These are phyloP conservation scores for Tulasnella sp. DNA, from an alignment of 768 basidiomycete genomes.

Conservation along the genomic window DNA sequence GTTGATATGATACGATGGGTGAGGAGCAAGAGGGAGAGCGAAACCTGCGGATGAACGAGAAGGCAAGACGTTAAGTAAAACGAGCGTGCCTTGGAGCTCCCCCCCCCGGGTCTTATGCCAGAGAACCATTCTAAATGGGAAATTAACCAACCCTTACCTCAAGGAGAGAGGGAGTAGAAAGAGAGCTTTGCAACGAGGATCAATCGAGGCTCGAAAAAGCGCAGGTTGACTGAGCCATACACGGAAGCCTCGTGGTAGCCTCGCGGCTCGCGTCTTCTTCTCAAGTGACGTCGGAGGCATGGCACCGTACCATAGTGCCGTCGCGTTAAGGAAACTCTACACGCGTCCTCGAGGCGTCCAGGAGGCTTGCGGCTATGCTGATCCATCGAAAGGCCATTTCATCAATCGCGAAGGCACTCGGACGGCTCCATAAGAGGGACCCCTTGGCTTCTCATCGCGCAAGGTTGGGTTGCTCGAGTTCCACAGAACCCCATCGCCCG, in stretches of 20 bases:
- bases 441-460: constrained; percentile 2
- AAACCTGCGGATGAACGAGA: constrained; percentile 20
- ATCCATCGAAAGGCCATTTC: neutral
- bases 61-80: constrained; percentile 18
- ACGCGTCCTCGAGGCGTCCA: constrained; percentile 1
- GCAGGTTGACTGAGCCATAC: constrained; percentile 6
- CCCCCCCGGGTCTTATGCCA: neutral
- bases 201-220: constrained; percentile 8
- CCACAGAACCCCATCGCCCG: constrained; percentile 4
- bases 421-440: constrained; percentile 13
- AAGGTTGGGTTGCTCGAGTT: neutral
- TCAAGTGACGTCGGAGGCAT: constrained; percentile 11
- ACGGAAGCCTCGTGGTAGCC: constrained; percentile 2
- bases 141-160: constrained; percentile 16
- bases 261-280: neutral
- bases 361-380: constrained; percentile 12
- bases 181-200: constrained; percentile 13
- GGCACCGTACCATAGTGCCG: neutral
- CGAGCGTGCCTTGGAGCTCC: neutral
- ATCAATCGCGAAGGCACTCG: constrained; percentile 14
- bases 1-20: constrained; percentile 8
- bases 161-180: constrained; percentile 16
- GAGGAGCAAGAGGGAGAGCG: constrained; percentile 15
- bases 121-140: constrained; percentile 1
- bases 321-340: constrained; percentile 5